Percentiles rank a stretch among this genome's conserved stretches.
These are phyloP conservation scores for Peterozyma toletana DNA, from an alignment of 805 yeast genomes.

Conservation along the genomic window DNA sequence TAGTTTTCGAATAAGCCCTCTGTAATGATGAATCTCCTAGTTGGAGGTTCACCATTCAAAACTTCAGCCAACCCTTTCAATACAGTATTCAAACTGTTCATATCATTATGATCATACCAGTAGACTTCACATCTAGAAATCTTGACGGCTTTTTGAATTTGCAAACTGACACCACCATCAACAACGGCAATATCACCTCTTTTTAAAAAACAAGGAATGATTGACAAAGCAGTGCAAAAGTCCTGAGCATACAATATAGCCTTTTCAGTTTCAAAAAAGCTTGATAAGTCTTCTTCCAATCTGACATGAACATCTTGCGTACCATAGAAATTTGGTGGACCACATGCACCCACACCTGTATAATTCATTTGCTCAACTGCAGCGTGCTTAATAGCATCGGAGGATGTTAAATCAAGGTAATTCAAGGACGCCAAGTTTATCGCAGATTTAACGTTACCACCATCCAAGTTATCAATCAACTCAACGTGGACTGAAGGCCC, in stretches of 20 bases:
- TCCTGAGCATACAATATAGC: constrained; percentile 92
- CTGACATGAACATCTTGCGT: constrained; percentile 85
- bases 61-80: constrained; percentile 54
- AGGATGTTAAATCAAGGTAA: constrained; percentile 54
- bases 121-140: constrained; percentile 81
- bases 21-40: constrained; percentile 84
- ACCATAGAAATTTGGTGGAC: constrained; percentile 97
- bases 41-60: constrained; percentile 65
- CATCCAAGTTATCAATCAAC: constrained; percentile 21
- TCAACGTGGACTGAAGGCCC: constrained; percentile 34
- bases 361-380: constrained; percentile 53
- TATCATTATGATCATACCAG: constrained; percentile 83
- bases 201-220: constrained; percentile 87
- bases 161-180: constrained; percentile 68
- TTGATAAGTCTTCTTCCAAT: constrained; percentile 68
- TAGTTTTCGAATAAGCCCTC: constrained; percentile 81
- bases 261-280: constrained; percentile 68
- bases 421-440: constrained; percentile 69
- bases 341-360: constrained; percentile 97
- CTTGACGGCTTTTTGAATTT: constrained; percentile 82
- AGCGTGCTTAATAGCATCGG: constrained; percentile 36
- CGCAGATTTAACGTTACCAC: constrained; percentile 24
- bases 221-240: constrained; percentile 77
- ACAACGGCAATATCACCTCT: constrained; percentile 92
- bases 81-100: constrained; percentile 70